Base-by-base conservation (phyloP, 805 yeast species). In the Lipomyces sp. region DNA sequence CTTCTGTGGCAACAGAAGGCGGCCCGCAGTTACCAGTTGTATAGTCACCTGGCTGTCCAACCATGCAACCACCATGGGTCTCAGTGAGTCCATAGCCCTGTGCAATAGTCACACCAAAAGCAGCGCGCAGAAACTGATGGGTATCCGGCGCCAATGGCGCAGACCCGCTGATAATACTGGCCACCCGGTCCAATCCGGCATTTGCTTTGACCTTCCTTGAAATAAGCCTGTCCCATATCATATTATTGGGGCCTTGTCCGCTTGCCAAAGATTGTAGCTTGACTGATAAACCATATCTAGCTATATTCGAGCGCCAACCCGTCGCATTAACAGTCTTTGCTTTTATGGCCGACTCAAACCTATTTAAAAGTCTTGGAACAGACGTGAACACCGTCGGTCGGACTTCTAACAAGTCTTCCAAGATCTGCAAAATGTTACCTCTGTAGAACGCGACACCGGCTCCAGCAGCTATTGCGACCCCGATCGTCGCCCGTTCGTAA, bases 51-150 rank as follows among this genome's bases (percentile, higher is more conserved):
- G 77, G 64, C 80, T 75, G 77, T 33, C 78, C 67, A 55, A 80
- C 60, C 8, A 62, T 51, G 59, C 68, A 64, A n/a, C 65, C 71
- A 15, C 70, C 71, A 50, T 68, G 70, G 6, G 71, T 68, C 77
- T 89, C 94, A 3, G 91, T 86, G 51, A 87, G 80, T 2, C 93
- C 94, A 76, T 88, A 89, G n/a, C 94, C 95, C 77, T 89, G 92
- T 63, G 79, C 75, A 59, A 84, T 74, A n/a, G 83, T 79, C 64
- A 84, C 76, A 67, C 84, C 85, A 62, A 90, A 81, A 0, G 87
- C 81, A n/a, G 87, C 86, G 73, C 86, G 84, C 72, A 90, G 76
- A 74, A 87, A 89, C 65, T 79, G 78, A 53, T 88, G 80, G 0
- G 92, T 87, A 53, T 84, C 87, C 18, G 83, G 82, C 39, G 90